Conservation (phyloP, 2,329 filamentous ascomycete genomes). For the Nannizzia gypsea region DNA sequence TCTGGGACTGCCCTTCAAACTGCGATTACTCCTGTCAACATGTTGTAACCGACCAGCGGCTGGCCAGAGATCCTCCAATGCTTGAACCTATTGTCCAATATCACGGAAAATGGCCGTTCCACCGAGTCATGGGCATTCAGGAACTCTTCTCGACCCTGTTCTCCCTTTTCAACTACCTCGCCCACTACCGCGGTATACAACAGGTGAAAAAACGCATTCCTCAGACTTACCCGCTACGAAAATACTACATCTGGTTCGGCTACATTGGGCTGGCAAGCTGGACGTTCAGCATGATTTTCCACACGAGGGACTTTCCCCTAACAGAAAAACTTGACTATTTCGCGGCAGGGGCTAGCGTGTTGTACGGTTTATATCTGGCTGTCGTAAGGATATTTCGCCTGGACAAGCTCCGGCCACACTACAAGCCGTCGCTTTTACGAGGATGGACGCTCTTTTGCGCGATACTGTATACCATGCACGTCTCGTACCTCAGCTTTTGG, state of each 20-base stretch:
- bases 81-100: constrained; percentile 68
- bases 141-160: constrained; percentile 91
- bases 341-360: constrained; percentile 73
- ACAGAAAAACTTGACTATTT: constrained; percentile 98
- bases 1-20: constrained; percentile 87
- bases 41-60: constrained; percentile 64
- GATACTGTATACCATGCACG: constrained; percentile 60
- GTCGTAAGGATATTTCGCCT: constrained; percentile 72
- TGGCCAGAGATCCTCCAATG: constrained; percentile 52
- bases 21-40: constrained; percentile 98
- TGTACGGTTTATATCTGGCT: constrained; percentile 84
- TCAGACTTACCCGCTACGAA: constrained; percentile 58
- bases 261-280: constrained; percentile 73
- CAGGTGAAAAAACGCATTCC: constrained; percentile 62
- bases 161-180: constrained; percentile 79
- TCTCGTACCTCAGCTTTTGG: constrained; percentile 73
- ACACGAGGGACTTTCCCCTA: constrained; percentile 69
- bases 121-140: constrained; percentile 81
- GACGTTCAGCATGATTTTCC: constrained; percentile 83
- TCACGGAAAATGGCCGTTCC: constrained; percentile 98
- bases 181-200: constrained; percentile 65
- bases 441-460: constrained; percentile 66
- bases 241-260: constrained; percentile 70
- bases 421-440: constrained; percentile 47
- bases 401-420: constrained; percentile 45